Percentiles rank a stretch among this genome's conserved stretches.
Conservation (phyloP, 257 asterid species). For the Ajuga chamaepitys region DNA sequence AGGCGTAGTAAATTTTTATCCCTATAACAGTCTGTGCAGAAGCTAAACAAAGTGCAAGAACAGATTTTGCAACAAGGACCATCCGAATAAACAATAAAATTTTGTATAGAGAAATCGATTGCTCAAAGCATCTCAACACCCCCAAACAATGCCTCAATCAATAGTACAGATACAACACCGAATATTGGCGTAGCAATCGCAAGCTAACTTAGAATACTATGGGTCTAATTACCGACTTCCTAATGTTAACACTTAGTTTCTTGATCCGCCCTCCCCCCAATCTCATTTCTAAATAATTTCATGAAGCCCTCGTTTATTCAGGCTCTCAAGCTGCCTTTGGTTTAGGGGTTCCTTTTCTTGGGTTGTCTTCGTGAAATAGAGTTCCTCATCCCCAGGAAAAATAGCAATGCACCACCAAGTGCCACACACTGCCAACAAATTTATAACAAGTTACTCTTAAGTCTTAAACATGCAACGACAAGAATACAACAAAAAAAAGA, state of each 20-base stretch:
- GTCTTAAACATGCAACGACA: neutral
- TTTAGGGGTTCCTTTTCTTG: constrained; percentile 51
- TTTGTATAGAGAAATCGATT: neutral
- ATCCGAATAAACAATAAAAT: neutral
- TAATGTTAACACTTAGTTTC: constrained; percentile 15
- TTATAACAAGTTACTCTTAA: neutral
- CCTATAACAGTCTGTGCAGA: no score
- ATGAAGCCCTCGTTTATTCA: neutral
- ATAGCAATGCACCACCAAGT: constrained; percentile 63
- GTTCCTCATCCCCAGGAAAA: constrained; percentile 74
- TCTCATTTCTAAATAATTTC: constrained; percentile 16
- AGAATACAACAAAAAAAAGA: neutral
- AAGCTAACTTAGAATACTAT: constrained; percentile 8
- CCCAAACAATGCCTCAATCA: no score
- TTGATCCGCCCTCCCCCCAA: neutral
- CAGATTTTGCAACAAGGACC: neutral
- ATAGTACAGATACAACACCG: constrained; percentile 4
- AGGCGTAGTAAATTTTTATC: no score
- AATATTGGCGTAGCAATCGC: constrained; percentile 6
- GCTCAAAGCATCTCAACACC: constrained; percentile 1
- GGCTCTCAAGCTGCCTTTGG: constrained; percentile 48
- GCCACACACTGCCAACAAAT: constrained; percentile 48
- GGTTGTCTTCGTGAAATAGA: constrained; percentile 53
- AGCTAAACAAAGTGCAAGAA: no score
- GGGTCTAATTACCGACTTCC: constrained; percentile 1